These are phyloP conservation scores for Colletotrichum chrysophilum DNA, from an alignment of 2,329 filamentous ascomycete species.

Conservation along the genomic window DNA sequence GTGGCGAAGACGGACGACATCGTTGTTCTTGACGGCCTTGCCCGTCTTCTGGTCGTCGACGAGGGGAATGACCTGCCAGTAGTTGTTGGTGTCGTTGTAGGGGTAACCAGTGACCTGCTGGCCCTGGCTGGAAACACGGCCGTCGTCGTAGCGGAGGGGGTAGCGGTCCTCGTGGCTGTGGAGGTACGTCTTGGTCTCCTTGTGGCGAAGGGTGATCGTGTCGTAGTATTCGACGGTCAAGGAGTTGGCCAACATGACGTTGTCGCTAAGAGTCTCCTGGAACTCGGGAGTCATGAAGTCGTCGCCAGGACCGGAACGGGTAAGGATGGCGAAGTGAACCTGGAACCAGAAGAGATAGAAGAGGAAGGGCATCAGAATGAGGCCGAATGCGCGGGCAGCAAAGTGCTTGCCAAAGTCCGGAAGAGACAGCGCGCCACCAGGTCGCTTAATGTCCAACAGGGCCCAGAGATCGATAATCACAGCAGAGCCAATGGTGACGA, in stretches of 20 bases:
- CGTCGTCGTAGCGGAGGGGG: constrained; percentile 95
- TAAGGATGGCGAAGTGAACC: constrained; percentile 93
- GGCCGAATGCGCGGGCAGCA: constrained; percentile 79
- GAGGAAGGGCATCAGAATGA: constrained; percentile 91
- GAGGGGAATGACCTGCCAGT: constrained; percentile 89
- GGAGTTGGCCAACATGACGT: constrained; percentile 87
- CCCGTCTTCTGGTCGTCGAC: constrained; percentile 63
- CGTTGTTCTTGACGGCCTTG: constrained; percentile 78
- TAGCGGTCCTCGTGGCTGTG: constrained; percentile 92
- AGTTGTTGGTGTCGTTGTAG: constrained; percentile 98
- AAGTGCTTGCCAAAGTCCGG: constrained; percentile 89
- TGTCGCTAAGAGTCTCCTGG: constrained; percentile 96
- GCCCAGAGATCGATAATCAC: constrained; percentile 96
- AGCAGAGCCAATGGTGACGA: constrained; percentile 94
- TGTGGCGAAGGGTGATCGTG: constrained; percentile 85
- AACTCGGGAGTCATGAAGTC: constrained; percentile 99
- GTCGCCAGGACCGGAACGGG: constrained; percentile 88
- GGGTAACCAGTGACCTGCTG: constrained; percentile 99
- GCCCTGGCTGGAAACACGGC: constrained; percentile 94
- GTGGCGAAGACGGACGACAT: constrained; percentile 86
- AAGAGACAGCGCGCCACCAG: constrained; percentile 79
- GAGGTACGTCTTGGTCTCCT: constrained; percentile 95
- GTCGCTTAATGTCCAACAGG: constrained; percentile 86
- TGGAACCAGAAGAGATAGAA: constrained; percentile 99
- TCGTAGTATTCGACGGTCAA: constrained; percentile 91